Conservation (phyloP, 2,329 filamentous ascomycete genomes). For the Arthrobotrys megalospora region DNA sequence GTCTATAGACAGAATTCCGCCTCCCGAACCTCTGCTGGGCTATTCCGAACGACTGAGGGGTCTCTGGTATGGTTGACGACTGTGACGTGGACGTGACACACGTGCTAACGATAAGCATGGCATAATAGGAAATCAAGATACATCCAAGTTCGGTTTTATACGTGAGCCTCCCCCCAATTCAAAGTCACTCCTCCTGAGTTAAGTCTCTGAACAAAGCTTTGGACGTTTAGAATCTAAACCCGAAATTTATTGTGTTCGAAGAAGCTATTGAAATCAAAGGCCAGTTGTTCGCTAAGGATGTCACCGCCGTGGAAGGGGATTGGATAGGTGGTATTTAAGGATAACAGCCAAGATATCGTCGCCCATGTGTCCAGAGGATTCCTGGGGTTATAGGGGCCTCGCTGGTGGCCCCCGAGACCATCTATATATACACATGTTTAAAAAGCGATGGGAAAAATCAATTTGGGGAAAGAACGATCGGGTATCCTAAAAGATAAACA, state of each 20-base stretch:
- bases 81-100: background rate
- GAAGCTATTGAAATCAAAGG: constrained; percentile 88
- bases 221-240: constrained; percentile 94
- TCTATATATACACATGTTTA: background rate
- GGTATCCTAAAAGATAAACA: constrained; percentile 18
- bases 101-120: constrained; percentile 61
- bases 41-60: constrained; percentile 18
- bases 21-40: constrained; percentile 62
- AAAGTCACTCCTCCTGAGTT: background rate
- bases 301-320: constrained; percentile 88
- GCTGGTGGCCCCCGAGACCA: background rate
- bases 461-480: background rate
- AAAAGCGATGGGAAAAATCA: background rate
- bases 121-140: constrained; percentile 85
- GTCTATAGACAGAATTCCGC: constrained; percentile 66
- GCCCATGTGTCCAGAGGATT: too few relatives aligned
- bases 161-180: constrained; percentile 76
- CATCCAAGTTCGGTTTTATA: constrained; percentile 91
- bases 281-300: constrained; percentile 90
- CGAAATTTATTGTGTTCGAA: constrained; percentile 95
- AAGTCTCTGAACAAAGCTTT: constrained; percentile 86
- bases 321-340: constrained; percentile 74
- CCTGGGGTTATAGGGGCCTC: too few relatives aligned
- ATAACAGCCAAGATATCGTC: background rate
- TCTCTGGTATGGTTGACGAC: constrained; percentile 49